Conservation (phyloP, 208 protist genomes). For the Leishmania turanica region DNA sequence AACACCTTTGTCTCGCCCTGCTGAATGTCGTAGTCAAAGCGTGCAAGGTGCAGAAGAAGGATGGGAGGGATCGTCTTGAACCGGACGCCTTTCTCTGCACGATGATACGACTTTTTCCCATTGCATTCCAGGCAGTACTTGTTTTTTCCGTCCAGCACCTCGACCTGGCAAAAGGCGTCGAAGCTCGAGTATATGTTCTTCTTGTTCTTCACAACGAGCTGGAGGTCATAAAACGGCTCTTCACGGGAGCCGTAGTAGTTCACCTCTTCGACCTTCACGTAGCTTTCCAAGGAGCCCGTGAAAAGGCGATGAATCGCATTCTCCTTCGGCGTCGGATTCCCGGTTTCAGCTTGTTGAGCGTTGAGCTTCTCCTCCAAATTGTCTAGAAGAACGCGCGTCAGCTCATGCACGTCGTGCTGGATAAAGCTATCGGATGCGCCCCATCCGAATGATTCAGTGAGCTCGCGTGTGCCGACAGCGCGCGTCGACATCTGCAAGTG, state of each 20-base stretch:
- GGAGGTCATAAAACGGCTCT: slow-evolving; percentile 92
- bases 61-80: slow-evolving; percentile 86
- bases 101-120: slow-evolving; percentile 78
- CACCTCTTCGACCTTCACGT: slow-evolving; percentile 85
- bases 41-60: slow-evolving; percentile 88
- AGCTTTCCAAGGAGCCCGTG: slow-evolving; percentile 77
- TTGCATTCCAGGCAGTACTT: slow-evolving; percentile 89
- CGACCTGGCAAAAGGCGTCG: slow-evolving; percentile 86
- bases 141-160: slow-evolving; percentile 94
- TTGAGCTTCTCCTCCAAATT: slow-evolving; percentile 84
- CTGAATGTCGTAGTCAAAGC: slow-evolving; percentile 91
- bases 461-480: slow-evolving; percentile 83
- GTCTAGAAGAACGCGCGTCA: slow-evolving; percentile 86
- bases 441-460: slow-evolving; percentile 95
- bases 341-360: slow-evolving; percentile 24
- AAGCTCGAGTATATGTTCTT: slow-evolving; percentile 88
- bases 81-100: slow-evolving; percentile 86
- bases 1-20: slow-evolving; percentile 88
- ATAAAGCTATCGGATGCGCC: slow-evolving; percentile 85
- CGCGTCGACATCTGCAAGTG: slow-evolving; percentile 66
- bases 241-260: slow-evolving; percentile 78
- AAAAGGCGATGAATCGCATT: slow-evolving; percentile 84
- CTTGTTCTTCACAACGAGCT: slow-evolving; percentile 90
- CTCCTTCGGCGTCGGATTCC: slow-evolving; percentile 17
- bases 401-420: slow-evolving; percentile 94